Percentiles rank a stretch among this genome's conserved stretches.
phyloP scores from a whole-genome alignment of 2,329 filamentous ascomycete genomes.

The Parafenestella ontariensis region DNA sequence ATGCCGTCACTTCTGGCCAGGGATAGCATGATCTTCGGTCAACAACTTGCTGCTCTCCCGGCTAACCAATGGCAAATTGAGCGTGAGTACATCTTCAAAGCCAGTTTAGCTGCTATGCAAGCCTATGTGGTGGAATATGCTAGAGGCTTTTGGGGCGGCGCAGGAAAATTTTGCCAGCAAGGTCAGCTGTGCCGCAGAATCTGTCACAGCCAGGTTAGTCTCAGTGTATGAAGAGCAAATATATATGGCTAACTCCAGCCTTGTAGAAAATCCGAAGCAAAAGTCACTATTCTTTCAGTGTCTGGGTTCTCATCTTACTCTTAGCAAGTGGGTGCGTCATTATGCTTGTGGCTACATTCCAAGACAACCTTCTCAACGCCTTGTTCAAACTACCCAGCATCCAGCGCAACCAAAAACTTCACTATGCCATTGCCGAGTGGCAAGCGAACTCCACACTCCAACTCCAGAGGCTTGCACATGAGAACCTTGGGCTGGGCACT shows the following conservation, averaged over 20 bases:
- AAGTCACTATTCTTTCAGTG: not conserved
- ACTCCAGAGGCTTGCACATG: conserved; percentile 29
- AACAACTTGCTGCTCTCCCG: not conserved
- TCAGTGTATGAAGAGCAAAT: no score
- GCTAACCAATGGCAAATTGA: not conserved
- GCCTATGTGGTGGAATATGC: not conserved
- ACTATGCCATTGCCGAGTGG: conserved; percentile 27
- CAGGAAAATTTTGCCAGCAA: not conserved
- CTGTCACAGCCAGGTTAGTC: not conserved
- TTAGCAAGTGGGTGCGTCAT: not conserved
- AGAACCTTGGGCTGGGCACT: conserved; percentile 20
- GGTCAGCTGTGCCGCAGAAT: not conserved
- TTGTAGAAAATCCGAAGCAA: not conserved
- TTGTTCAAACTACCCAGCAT: not conserved
- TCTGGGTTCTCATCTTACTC: not conserved
- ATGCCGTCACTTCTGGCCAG: no score
- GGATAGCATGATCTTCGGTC: no score
- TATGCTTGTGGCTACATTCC: not conserved
- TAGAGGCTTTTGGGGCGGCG: not conserved
- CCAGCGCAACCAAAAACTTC: not conserved
- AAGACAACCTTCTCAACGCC: not conserved
- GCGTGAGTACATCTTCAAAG: not conserved
- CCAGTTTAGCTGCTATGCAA: not conserved
- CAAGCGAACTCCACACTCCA: conserved; percentile 23
- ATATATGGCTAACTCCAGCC: no score